Evolutionary conservation across 1,139 yeast genomes (phyloP).

Genomic region (Protomyces inouyei): DNA sequence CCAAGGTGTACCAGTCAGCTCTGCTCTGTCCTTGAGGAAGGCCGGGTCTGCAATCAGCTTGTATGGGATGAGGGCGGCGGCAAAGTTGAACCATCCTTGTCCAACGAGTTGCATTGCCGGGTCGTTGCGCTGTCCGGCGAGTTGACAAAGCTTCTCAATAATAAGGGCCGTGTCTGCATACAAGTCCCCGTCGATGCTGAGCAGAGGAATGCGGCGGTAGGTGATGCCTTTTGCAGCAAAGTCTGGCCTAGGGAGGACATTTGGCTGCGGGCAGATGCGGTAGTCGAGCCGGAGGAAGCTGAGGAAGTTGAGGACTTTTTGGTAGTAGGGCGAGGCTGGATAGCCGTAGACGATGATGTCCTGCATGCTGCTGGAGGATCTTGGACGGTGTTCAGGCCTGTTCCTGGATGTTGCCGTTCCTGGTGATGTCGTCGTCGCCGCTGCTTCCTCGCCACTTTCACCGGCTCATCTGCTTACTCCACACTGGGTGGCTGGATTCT

Average conservation of each 20-base stretch:
- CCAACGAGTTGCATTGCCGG: slow-evolving; percentile 7
- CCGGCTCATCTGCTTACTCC: too few species aligned
- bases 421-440: too few species aligned
- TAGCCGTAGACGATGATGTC: slow-evolving; percentile 18
- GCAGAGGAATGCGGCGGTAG: slow-evolving; percentile 21
- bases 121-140: slow-evolving; percentile 6
- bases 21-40: slow-evolving; percentile 17
- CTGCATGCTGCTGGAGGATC: not conserved
- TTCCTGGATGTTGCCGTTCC: too few species aligned
- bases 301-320: slow-evolving; percentile 9
- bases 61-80: slow-evolving; percentile 11
- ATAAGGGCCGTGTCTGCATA: slow-evolving; percentile 12
- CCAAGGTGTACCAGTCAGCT: slow-evolving; percentile 25
- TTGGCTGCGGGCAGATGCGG: slow-evolving; percentile 13
- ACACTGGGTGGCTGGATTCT: too few species aligned
- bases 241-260: slow-evolving; percentile 23
- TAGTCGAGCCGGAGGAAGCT: slow-evolving; percentile 8
- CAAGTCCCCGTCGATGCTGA: slow-evolving; percentile 15
- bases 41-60: slow-evolving; percentile 13
- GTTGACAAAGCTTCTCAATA: not conserved
- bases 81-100: not conserved
- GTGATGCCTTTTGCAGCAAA: slow-evolving; percentile 10
- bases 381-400: too few species aligned
- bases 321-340: slow-evolving; percentile 23
- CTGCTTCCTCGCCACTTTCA: not conserved